Evolutionary conservation across 805 yeast species (phyloP).

Genomic region (Candida peoriensis): DNA sequence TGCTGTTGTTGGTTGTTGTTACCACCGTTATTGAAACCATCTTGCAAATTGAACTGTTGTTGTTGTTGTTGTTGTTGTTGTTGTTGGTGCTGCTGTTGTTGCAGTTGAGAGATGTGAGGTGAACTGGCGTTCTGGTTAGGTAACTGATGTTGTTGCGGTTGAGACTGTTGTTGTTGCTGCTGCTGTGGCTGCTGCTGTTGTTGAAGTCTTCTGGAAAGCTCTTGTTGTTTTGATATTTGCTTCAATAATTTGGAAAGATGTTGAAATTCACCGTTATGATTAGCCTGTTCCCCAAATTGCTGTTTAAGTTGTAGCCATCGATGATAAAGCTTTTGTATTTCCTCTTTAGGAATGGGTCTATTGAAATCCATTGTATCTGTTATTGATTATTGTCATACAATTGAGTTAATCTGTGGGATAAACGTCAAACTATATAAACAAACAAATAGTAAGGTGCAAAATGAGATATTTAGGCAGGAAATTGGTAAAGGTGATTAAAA

Average conservation of each 20-base stretch:
- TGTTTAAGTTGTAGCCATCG: slow-evolving; percentile 56
- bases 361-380: slow-evolving; percentile 18
- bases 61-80: slow-evolving; percentile 12
- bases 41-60: slow-evolving; percentile 15
- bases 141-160: slow-evolving; percentile 10
- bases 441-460: too few relatives aligned
- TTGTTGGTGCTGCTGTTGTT: slow-evolving; percentile 6
- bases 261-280: slow-evolving; percentile 51
- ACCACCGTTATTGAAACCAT: slow-evolving; percentile 13
- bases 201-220: slow-evolving; percentile 26
- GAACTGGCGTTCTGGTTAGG: too few relatives aligned
- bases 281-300: slow-evolving; percentile 50
- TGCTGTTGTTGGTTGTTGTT: slow-evolving; percentile 17
- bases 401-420: too few relatives aligned
- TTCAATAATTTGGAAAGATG: slow-evolving; percentile 49
- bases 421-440: too few relatives aligned
- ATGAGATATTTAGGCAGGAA: too few relatives aligned
- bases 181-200: slow-evolving; percentile 23
- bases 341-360: slow-evolving; percentile 22
- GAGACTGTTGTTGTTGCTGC: slow-evolving; percentile 17
- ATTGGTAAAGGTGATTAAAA: too few relatives aligned
- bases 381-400: slow-evolving; percentile 1
- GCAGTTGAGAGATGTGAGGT: slow-evolving; percentile 1
- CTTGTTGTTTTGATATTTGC: slow-evolving; percentile 35
- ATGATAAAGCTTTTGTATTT: slow-evolving; percentile 28